phyloP scores from a whole-genome alignment of 23 red algal genomes.

The Gracilaria vermiculophylla region DNA sequence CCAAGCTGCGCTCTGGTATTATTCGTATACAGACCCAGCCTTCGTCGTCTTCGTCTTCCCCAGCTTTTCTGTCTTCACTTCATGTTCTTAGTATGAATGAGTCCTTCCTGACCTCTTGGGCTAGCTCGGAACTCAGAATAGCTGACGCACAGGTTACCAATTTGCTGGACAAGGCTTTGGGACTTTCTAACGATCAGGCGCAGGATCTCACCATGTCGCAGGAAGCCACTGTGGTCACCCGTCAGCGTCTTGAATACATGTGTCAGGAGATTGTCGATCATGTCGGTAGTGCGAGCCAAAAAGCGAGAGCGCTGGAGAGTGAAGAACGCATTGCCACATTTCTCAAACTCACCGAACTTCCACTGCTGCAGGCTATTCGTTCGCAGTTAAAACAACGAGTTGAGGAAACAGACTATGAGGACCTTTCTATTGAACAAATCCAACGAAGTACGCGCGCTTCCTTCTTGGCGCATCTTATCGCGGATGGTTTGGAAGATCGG shows the following conservation, averaged over 20 bases:
- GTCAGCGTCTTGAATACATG: conserved; percentile 16
- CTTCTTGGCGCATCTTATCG: conserved; percentile 42
- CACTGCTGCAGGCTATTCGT: conserved; percentile 39
- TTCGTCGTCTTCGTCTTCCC: neutral
- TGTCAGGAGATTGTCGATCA: conserved; percentile 67
- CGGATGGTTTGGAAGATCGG: conserved; percentile 41
- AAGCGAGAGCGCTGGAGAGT: conserved; percentile 40
- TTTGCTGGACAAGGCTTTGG: conserved; percentile 18
- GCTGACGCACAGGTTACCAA: conserved; percentile 34
- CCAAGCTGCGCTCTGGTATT: conserved; percentile 56
- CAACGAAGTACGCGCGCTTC: conserved; percentile 30
- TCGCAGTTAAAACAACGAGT: conserved; percentile 34
- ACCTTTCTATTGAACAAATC: conserved; percentile 25
- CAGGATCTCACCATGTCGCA: neutral
- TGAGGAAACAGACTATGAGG: conserved; percentile 18
- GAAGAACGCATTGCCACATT: conserved; percentile 52
- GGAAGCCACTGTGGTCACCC: neutral
- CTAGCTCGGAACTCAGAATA: conserved; percentile 58
- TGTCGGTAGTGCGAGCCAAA: conserved; percentile 57
- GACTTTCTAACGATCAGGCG: neutral
- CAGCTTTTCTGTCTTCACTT: conserved; percentile 37
- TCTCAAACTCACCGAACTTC: conserved; percentile 55
- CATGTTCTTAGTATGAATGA: conserved; percentile 65
- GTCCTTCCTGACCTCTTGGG: conserved; percentile 60
- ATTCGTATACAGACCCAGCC: neutral